Base-by-base conservation (phyloP, 75 land plant genomes). In the Sequoiadendron giganteum region DNA sequence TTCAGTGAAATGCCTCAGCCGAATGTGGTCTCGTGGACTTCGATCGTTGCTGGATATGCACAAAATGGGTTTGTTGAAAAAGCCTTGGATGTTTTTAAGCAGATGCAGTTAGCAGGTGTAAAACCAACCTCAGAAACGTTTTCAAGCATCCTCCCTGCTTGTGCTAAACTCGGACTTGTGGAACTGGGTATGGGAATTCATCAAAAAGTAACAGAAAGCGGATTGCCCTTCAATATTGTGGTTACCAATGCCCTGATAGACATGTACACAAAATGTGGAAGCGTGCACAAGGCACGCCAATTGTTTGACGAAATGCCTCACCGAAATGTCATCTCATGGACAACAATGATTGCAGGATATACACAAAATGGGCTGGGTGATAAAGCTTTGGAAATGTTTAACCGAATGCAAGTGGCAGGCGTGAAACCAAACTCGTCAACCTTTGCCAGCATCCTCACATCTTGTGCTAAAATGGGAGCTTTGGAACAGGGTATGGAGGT, bases 1-100 rank as follows among this genome's bases (percentile, higher is more conserved):
- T 93, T 93, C 85, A 56, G 14, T 25, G 18, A 88, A 52, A 92
- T 93, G 93, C 76, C 76, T 72, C 30, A 72, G n/a, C 76, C 28
- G 11, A 32, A 72, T n/a, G 76, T 8, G 2, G 76, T 72, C 76
- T 72, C 76, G 15, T 83, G 85, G 85, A 83, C 47, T 83, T 25
- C 85, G 3, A 32, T 83, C 30, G 13, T 83, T 83, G 85, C 85
- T 43, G 39, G 85, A 34, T 36, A 83, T 83, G 85, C 45, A 25
- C 85, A 83, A 36, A 43, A 36, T 32, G 85, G 85, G 10, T 10
- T 43, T 83, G 30, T 43, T n/a, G 52, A 83, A 28, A 43, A 83
- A 48, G 85, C 39, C 28, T 34, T 83, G 85, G 52, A 25, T 8
- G 0, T 39, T 28, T 83, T 83, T 39, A 83, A 48, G 52, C 14